Conservation (phyloP, 2,329 filamentous ascomycete species). For the Colletotrichum plurivorum region DNA sequence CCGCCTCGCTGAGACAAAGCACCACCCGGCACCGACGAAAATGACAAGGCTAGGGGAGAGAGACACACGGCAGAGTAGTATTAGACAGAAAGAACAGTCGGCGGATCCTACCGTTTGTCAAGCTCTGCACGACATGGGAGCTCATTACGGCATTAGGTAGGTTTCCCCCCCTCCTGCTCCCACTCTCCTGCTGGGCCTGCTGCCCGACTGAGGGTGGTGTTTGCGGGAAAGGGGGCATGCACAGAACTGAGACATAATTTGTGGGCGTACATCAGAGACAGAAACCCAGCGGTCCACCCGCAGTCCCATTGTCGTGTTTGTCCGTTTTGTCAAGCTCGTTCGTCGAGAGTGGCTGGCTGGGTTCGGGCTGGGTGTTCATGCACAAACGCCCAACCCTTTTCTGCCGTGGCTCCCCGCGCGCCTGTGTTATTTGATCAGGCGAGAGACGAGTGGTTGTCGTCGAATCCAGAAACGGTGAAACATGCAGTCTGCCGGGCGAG, state of each 20-base stretch:
- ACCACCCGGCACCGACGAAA: background rate
- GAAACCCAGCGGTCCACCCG: background rate
- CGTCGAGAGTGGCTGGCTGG: too few species aligned
- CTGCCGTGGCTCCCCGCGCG: background rate
- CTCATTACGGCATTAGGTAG: background rate
- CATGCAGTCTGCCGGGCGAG: conserved; percentile 18
- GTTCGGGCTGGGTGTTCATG: background rate
- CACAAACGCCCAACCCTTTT: background rate
- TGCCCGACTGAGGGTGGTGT: background rate
- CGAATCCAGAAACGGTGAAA: conserved; percentile 11
- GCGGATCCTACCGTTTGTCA: background rate
- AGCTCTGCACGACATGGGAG: conserved; percentile 4
- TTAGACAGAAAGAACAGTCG: background rate
- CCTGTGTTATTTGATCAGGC: background rate
- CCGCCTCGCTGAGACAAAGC: too few species aligned
- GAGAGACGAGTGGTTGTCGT: conserved; percentile 15
- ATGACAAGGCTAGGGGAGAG: background rate
- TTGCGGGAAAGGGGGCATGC: background rate
- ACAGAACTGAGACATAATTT: conserved; percentile 8
- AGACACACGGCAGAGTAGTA: background rate
- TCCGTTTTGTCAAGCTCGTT: background rate
- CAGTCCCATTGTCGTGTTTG: conserved; percentile 3
- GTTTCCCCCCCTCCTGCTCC: background rate
- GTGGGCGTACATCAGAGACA: conserved; percentile 7
- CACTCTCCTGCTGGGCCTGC: background rate